Base-by-base conservation (phyloP, 169 alveolate genomes). In the Neospora caninum region DNA sequence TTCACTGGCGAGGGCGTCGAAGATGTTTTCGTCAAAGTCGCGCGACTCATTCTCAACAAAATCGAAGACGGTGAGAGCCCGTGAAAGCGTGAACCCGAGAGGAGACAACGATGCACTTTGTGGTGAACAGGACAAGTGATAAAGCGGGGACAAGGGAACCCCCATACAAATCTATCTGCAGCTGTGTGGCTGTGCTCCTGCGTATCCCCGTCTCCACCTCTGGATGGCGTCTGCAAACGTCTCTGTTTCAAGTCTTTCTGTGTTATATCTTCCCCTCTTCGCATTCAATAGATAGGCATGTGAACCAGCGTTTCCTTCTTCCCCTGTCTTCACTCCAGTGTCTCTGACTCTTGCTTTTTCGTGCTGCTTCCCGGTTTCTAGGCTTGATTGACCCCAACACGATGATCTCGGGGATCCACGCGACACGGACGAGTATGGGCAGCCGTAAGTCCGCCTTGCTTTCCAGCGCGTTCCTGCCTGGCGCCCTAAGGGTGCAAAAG, bases 1-100 rank as follows among this genome's bases (percentile, higher is more conserved):
- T 86, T 97, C 45, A 97, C 98, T n/a, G 99, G 99, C 22, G 98
- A 98, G 58, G 98, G 98, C 58, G 97, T 98, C 16, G 98, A 98
- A 58, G 97, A 97, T 27, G 97, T 96, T 29, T 98, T 98, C 91
- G 91, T 92, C 41, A 96, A 96, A 92, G 94, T 97, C 20, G 96
- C 99, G 10, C 95, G 97, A n/a, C 95, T 96, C 42, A 97, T 98
- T 70, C 93, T 97, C 73, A 96, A 96, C 91, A 97, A 96, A 95
- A 96, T 98, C 29, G 98, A 98, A 80, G 97, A 96, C 54, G 99
- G 98, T 82, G 25, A 64, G 73, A 22, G 73, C 73, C 22, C 13
- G 58, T 49, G 58, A 49, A 16, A 49, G 58, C 13, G 58, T 13
- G 4, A 49, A 4, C 58, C 58, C 13, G 58, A 4, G 13, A 49